Percentiles rank a stretch among this genome's conserved stretches.
These are phyloP conservation scores for Phytopythium helicoides DNA, from an alignment of 352 stramenopile genomes.

Conservation along the genomic window DNA sequence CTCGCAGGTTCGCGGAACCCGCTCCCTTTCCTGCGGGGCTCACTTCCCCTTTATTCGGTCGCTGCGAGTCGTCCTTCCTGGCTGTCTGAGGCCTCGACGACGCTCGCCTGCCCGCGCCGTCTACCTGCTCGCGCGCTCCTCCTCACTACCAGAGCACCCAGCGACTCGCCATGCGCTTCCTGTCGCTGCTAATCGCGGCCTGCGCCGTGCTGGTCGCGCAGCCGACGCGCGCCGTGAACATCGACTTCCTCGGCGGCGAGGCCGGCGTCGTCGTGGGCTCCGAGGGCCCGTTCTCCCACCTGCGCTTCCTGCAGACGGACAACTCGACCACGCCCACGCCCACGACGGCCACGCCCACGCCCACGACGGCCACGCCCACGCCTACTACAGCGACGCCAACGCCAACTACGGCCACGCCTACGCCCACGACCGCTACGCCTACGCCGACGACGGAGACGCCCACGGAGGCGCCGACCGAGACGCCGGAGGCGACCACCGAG, in stretches of 20 bases:
- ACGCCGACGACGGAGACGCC: slow-evolving; percentile 10
- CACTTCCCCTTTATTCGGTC: slow-evolving; percentile 1
- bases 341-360: slow-evolving; percentile 4
- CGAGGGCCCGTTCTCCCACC: neutral
- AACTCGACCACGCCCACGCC: slow-evolving; percentile 8
- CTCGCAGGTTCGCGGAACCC: too few relatives aligned
- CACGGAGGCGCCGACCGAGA: slow-evolving; percentile 5
- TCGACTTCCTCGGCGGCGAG: neutral
- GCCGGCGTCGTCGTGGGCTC: slow-evolving; percentile 2
- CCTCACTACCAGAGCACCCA: neutral
- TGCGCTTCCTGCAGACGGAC: slow-evolving; percentile 7
- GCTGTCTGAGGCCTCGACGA: neutral
- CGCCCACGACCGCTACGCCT: slow-evolving; percentile 12
- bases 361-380: slow-evolving; percentile 8
- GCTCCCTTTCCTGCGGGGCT: too few relatives aligned
- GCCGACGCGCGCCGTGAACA: neutral
- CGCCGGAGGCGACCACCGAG: slow-evolving; percentile 16
- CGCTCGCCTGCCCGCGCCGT: neutral
- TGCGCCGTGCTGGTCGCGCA: neutral
- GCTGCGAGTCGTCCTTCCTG: neutral
- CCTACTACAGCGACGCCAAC: slow-evolving; percentile 12
- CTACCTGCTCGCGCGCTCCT: neutral
- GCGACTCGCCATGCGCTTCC: slow-evolving; percentile 1
- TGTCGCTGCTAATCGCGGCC: neutral
- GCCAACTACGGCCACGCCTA: slow-evolving; percentile 11